A percentile compares a stretch with the other conserved stretches of the same genome.
These are phyloP conservation scores for Aspergillus campestris DNA, from an alignment of 495 filamentous ascomycete species.

Conservation along the genomic window DNA sequence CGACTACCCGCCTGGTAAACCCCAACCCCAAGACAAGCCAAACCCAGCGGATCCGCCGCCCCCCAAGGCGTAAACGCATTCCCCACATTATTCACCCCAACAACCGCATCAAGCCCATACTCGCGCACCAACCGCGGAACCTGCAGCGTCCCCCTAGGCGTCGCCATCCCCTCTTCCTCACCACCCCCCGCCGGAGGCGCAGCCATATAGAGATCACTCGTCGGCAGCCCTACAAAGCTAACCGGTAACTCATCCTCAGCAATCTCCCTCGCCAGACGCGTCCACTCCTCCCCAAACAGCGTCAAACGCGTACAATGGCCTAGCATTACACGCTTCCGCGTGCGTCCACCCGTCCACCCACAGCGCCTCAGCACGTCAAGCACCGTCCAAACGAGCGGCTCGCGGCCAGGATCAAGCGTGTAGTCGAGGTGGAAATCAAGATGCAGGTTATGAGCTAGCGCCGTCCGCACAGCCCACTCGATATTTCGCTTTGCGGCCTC, in stretches of 20 bases:
- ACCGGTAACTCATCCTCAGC: constrained; percentile 44
- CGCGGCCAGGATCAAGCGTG: constrained; percentile 41
- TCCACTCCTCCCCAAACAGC: constrained; percentile 44
- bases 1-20: constrained; percentile 60
- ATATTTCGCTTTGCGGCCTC: constrained; percentile 49
- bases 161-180: constrained; percentile 8
- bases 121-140: constrained; percentile 55
- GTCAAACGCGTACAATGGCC: constrained; percentile 67
- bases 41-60: constrained; percentile 55
- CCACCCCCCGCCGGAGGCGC: constrained; percentile 27
- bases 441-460: constrained; percentile 41
- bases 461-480: constrained; percentile 49
- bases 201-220: constrained; percentile 71
- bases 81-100: constrained; percentile 70
- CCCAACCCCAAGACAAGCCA: constrained; percentile 57
- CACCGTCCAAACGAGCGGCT: constrained; percentile 46
- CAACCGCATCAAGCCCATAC: constrained; percentile 48
- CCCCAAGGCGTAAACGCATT: constrained; percentile 74
- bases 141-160: constrained; percentile 51
- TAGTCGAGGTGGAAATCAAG: constrained; percentile 73
- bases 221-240: constrained; percentile 63
- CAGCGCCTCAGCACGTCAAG: constrained; percentile 42
- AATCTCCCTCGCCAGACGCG: constrained; percentile 35
- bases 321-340: constrained; percentile 46
- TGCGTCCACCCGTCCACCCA: constrained; percentile 39